Evolutionary conservation across 2,329 filamentous ascomycete genomes (phyloP), one percentile per base, ranked within the genome.

Genomic region (Hortaea sp.): DNA sequence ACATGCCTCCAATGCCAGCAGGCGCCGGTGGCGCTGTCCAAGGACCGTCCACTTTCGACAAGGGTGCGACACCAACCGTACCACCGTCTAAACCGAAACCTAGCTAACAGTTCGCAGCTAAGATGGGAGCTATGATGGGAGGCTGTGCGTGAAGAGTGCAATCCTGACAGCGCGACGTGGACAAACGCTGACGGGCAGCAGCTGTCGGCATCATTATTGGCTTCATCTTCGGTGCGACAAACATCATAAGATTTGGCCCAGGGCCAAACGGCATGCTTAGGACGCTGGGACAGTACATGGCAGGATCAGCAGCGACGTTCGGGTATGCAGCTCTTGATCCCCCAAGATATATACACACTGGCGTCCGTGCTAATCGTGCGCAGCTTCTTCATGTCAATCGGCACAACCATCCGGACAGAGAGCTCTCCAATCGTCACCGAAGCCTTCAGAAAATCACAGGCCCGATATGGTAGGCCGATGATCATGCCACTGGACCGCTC

Each of bases 41-140:
- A 54, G 82, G 78, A 53, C 82, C 81, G 48, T 83, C 81, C 41
- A 82, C 79, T 48, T 73, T 83, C 54, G 82, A 87, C 65, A 87
- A 87, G 68, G 74, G 82, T 85, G 73, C 50, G 75, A 60, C 41
- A 41, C 52, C 34, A 45, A 34, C 11, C 39, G 7, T 12, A 10
- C 29, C 37, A 41, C 29, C 13, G n/a, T 29, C 10, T 20, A 20
- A 20, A 35, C 32, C 32, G 32, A 35, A 35, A 32, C 20, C 9
- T 29, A 35, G 47, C 55, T 55, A 50, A 57, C 51, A 42, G 32
- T 37, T 47, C 42, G 58, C 65, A 94, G 88, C 89, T 68, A 95
- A 95, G 76, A 95, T 97, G 88, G 92, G 92, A 59, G 88, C 85
- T 53, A 83, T 98, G 83, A 97, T 97, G 88, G 92, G 92, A 58